These are phyloP conservation scores for Solanum sejunctum DNA, from an alignment of 257 asterid genomes.

Conservation along the genomic window DNA sequence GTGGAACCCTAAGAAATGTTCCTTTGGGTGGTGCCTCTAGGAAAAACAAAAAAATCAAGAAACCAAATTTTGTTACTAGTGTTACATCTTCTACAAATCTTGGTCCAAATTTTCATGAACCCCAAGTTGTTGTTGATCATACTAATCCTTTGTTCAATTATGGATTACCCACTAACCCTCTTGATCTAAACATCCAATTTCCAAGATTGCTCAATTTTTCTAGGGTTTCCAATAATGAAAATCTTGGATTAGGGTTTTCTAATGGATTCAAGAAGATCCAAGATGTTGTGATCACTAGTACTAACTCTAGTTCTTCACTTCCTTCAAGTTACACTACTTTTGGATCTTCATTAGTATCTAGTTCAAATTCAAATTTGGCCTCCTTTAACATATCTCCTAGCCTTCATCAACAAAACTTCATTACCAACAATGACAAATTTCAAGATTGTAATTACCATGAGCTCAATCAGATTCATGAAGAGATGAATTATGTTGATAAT, in stretches of 20 bases:
- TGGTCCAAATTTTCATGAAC: conserved; percentile 1
- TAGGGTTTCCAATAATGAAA: neutral
- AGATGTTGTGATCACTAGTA: neutral
- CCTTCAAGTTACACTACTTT: conserved; percentile 11
- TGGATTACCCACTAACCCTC: conserved; percentile 10
- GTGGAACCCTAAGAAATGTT: conserved; percentile 32
- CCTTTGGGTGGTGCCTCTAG: conserved; percentile 42
- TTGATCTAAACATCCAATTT: conserved; percentile 10
- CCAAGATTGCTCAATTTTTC: conserved; percentile 5
- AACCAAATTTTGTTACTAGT: neutral
- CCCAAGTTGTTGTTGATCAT: neutral
- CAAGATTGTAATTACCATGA: neutral
- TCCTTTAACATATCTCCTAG: conserved; percentile 18
- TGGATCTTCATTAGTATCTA: conserved; percentile 9
- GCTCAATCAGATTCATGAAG: neutral
- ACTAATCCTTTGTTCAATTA: conserved; percentile 17
- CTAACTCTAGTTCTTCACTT: conserved; percentile 3
- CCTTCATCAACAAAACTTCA: conserved; percentile 13
- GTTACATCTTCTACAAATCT: neutral
- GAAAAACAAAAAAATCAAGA: conserved; percentile 21
- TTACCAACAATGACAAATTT: neutral
- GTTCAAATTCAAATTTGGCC: conserved; percentile 19
- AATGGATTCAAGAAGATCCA: conserved; percentile 15
- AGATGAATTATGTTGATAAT: conserved; percentile 1
- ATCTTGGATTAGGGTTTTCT: conserved; percentile 26